Base-by-base conservation (phyloP, 139 green algal species). In the Marvania coccoides region DNA sequence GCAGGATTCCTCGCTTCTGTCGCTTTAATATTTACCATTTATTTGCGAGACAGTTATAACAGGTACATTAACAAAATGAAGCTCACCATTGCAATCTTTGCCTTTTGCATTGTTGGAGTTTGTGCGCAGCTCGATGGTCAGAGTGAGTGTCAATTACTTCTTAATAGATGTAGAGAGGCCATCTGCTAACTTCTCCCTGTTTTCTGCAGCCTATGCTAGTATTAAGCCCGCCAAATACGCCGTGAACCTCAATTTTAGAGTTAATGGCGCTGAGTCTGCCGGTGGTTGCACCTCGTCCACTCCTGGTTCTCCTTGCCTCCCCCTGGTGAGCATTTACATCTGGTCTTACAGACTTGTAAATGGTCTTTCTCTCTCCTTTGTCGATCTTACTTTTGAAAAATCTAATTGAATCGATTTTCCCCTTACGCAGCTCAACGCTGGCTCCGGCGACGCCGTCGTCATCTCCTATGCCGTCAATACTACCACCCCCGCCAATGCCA, bases 371-470 rank as follows among this genome's bases (percentile, higher is more conserved):
- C 19, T 51, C 19, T n/a, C 42, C 42, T 51, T 51, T 51, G 19
- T 19, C 19, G 42, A 19, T n/a, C 42, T n/a, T n/a, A 19, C 19
- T 51, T n/a, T 51, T 51, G 19, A 51, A 19, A n/a, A n/a, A 51
- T n/a, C 42, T n/a, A 51, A n/a, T 0, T 10, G 26, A 58, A 23
- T 60, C 28, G 19, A 15, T 29, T 2, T 61, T 66, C 2, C 6
- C 6, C 28, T 42, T 53, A 33, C 26, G 24, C 14, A 68, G 30
- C n/a, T 67, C 56, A 2, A 62, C 35, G 0, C 38, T 40, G 12
- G 59, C 67, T n/a, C 65, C 53, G 2, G 38, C 55, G 55, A 77
- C 63, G 45, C 42, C 1, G 5, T 77, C 0, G 30, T 62, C 30
- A 63, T 76, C 23, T 51, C 4, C 33, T 76, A 65, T 5, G 24